Base-by-base conservation (phyloP, 2,329 filamentous ascomycete species). In the Zymoseptoria pseudotritici region DNA sequence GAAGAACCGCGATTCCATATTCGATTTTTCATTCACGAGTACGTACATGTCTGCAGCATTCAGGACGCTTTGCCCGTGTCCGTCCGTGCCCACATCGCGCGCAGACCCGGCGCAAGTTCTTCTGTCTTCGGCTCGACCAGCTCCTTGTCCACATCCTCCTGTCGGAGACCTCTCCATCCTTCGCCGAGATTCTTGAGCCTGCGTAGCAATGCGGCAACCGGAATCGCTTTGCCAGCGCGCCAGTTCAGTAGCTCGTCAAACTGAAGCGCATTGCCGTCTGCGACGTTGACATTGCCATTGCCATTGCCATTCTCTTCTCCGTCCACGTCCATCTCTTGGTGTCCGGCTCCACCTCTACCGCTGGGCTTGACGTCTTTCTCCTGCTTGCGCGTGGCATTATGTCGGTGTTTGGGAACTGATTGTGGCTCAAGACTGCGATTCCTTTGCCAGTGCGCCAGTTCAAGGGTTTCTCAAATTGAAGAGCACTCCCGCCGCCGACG, bases 391-490 rank as follows among this genome's bases (percentile, higher is more conserved):
- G 64, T 51, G 64, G 53, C 64, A 66, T 66, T 36, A 4, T 36
- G 31, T 13, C 13, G 31, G 31, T 36, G 7, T 36, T 13, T 2
- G 8, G 31, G 10, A 10, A 13, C 4, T 11, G 31, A 2, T 36
- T 13, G 10, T 10, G 31, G 9, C 10, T 36, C 9, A 36, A n/a
- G n/a, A n/a, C n/a, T n/a, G n/a, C n/a, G n/a, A n/a, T n/a, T n/a
- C n/a, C 86, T 76, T 90, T 94, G 60, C 93, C 93, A 52, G 92
- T 90, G 72, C 89, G 89, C 90, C 94, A 97, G 72, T 91, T 90
- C 59, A 99, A 80, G 64, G 90, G 82, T 72, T 97, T 86, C 70
- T 92, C 85, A 81, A 97, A 97, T 67, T 85, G 79, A 53, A 99
- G 83, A 11, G 46, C 24, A 19, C 54, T 56, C n/a, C 61, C 57